Base-by-base conservation (phyloP, 2,329 filamentous ascomycete genomes). In the Colletotrichum truncatum region DNA sequence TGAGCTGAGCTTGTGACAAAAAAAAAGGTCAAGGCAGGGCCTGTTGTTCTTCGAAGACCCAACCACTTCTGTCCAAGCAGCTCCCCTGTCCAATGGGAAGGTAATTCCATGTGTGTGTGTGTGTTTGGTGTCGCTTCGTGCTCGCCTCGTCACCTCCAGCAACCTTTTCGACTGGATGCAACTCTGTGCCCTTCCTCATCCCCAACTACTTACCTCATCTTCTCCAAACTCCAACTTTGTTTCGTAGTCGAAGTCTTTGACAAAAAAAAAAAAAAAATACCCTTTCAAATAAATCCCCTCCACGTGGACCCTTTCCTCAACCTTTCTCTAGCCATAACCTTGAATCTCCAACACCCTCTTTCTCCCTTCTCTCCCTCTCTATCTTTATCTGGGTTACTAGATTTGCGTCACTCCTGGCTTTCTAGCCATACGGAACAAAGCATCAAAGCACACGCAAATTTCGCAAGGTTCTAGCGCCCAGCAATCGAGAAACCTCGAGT, bases 381-480 rank as follows among this genome's bases (percentile, higher is more conserved):
- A n/a, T n/a, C n/a, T n/a, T n/a, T 12, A 25, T 11, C 7, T 16
- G 8, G 39, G 49, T 18, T 54, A 30, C 38, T 21, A 28, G 25
- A 25, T 25, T 45, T n/a, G 52, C 12, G 34, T 21, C 51, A n/a
- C 32, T 46, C 39, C 16, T 18, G 18, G 28, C 30, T 21, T 11
- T 34, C 28, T 55, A 39, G 10, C 43, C 45, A 28, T 14, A 16
- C 38, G 26, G 46, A 30, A 43, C 49, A 28, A 66, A 56, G 36
- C 58, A 45, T 54, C 34, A 48, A 18, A 52, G 51, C 57, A 54
- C 56, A 28, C 36, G 49, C 41, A 51, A 28, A 34, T 39, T 10
- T 18, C 39, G 26, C 62, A 65, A 65, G 56, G 62, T 49, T 65
- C 39, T 41, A 34, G 36, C 16, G 43, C 55, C 57, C 41, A 38